These are phyloP conservation scores for Bolboschoenoplectus hybrid DNA, from an alignment of 202 grass and related monocot genomes.

Conservation along the genomic window DNA sequence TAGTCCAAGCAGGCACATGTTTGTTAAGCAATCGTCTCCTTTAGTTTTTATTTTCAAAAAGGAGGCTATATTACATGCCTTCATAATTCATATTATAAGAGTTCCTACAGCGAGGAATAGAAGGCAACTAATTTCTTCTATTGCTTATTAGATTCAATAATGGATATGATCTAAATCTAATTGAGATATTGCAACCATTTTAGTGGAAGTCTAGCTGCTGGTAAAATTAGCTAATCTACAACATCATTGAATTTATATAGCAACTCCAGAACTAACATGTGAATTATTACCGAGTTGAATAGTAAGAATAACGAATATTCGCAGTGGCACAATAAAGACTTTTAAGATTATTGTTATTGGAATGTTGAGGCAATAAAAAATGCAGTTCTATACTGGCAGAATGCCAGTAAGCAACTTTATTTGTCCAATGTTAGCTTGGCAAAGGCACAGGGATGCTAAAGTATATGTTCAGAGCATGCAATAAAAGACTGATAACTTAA, in stretches of 20 bases:
- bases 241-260: not conserved
- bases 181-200: not conserved
- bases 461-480: not conserved
- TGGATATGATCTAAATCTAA: no score
- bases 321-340: not conserved
- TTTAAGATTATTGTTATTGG: not conserved
- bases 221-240: not conserved
- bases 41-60: not conserved
- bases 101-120: not conserved
- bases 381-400: not conserved
- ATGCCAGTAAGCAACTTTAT: not conserved
- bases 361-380: not conserved
- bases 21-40: not conserved
- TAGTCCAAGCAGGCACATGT: not conserved
- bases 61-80: not conserved
- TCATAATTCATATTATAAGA: not conserved
- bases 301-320: slow-evolving; percentile 1
- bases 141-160: not conserved
- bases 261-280: not conserved
- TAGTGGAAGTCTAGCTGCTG: not conserved
- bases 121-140: not conserved
- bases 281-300: not conserved
- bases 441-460: not conserved
- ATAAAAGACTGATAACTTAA: not conserved
- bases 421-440: not conserved